Evolutionary conservation across 2,329 filamentous ascomycete species (phyloP).

Genomic region (Trichoderma cornu-damae): DNA sequence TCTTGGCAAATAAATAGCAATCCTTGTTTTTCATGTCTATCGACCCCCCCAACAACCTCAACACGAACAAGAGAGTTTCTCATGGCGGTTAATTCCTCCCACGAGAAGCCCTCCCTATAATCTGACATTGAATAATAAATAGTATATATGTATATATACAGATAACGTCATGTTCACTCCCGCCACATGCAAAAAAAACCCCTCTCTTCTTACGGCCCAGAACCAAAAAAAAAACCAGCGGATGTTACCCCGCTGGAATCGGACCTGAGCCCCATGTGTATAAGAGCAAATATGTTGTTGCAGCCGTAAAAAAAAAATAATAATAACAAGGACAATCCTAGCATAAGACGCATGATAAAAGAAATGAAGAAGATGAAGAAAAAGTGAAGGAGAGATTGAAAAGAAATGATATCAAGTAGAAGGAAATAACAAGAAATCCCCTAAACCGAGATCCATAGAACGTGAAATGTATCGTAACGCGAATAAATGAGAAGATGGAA

Average conservation of each 20-base stretch:
- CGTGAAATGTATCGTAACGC: conserved; percentile 19
- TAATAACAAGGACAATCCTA: conserved; percentile 14
- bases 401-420: conserved; percentile 14
- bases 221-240: background rate
- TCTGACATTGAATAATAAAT: conserved; percentile 13
- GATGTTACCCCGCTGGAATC: background rate
- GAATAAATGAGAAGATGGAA: conserved; percentile 23
- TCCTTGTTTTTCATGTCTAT: conserved; percentile 17
- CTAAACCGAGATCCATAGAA: conserved; percentile 23
- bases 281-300: conserved; percentile 26
- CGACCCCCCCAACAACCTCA: background rate
- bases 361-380: too few species aligned
- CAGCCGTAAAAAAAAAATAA: conserved; percentile 21
- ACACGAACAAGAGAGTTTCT: background rate
- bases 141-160: conserved; percentile 19
- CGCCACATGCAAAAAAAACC: conserved; percentile 14
- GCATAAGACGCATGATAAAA: conserved; percentile 14
- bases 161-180: conserved; percentile 15
- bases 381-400: background rate
- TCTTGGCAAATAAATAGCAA: background rate
- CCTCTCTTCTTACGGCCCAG: conserved; percentile 8
- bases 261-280: conserved; percentile 25
- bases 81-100: background rate
- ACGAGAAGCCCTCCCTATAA: background rate
- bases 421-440: conserved; percentile 21